Percentiles rank a stretch among this genome's conserved stretches.
Conservation (phyloP, 192 early-diverging fungal genomes). For the Geranomyces variabilis region DNA sequence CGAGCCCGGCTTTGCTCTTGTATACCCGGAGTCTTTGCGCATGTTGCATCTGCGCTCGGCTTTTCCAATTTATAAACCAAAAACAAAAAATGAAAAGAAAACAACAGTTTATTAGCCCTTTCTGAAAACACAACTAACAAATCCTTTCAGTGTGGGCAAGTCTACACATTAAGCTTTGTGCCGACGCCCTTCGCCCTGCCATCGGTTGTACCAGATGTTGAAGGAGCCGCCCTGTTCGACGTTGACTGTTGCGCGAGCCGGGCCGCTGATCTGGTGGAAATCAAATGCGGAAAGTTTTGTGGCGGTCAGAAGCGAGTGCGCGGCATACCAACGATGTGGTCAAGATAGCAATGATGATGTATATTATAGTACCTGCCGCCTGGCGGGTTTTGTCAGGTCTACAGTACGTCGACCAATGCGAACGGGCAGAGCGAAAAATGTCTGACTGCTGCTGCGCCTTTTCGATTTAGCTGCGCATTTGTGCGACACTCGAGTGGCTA, state of each 20-base stretch:
- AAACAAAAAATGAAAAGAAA: slow-evolving; percentile 2
- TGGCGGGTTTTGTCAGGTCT: too few relatives aligned
- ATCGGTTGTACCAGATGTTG: slow-evolving; percentile 73
- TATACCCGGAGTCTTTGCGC: slow-evolving; percentile 69
- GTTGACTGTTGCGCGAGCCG: slow-evolving; percentile 25
- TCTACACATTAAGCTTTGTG: slow-evolving; percentile 29
- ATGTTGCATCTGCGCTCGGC: slow-evolving; percentile 68
- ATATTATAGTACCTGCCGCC: too few relatives aligned
- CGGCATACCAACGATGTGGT: too few relatives aligned
- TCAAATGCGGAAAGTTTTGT: not conserved
- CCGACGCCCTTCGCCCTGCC: slow-evolving; percentile 52
- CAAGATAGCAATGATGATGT: too few relatives aligned
- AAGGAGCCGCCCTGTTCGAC: slow-evolving; percentile 54
- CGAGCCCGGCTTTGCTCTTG: slow-evolving; percentile 60
- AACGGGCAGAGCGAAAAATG: too few relatives aligned
- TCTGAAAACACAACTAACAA: not conserved
- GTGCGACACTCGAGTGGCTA: too few relatives aligned
- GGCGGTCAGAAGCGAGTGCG: too few relatives aligned
- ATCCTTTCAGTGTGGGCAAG: not conserved
- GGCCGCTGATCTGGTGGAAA: slow-evolving; percentile 10
- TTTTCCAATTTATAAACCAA: slow-evolving; percentile 42
- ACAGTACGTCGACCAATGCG: too few relatives aligned
- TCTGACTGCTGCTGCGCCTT: too few relatives aligned
- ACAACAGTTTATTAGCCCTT: not conserved
- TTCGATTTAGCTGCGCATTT: too few relatives aligned